Evolutionary conservation across 1,284 basidiomycete species (phyloP).

Genomic region (Rhodotorula sp.): DNA sequence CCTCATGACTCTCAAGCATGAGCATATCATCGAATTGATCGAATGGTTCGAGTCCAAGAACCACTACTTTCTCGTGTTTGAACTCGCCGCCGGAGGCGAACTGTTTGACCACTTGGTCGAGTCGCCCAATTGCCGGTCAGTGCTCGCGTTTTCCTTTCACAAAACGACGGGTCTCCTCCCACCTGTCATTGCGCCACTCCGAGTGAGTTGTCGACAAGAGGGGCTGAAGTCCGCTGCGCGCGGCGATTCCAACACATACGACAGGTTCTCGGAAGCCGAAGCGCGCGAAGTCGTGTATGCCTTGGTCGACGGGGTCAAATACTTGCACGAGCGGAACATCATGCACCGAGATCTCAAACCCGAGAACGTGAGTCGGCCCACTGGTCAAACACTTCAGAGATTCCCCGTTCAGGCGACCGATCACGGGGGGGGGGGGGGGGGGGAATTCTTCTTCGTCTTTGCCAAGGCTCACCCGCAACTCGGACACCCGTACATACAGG

Average conservation of each 20-base stretch:
- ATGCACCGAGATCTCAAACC: constrained; percentile 41
- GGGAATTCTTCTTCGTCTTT: background rate
- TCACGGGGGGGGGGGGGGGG: no score
- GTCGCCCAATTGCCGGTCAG: constrained; percentile 22
- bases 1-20: constrained; percentile 25
- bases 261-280: constrained; percentile 48
- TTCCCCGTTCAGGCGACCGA: no score
- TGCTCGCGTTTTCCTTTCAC: background rate
- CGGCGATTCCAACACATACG: background rate
- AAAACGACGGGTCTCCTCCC: no score
- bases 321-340: constrained; percentile 28
- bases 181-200: no score
- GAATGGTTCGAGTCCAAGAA: constrained; percentile 48
- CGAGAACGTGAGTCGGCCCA: constrained; percentile 30
- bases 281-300: constrained; percentile 42
- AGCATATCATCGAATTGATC: constrained; percentile 25
- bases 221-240: no score
- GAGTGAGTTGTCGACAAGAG: no score
- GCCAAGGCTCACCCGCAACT: background rate
- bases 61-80: constrained; percentile 50
- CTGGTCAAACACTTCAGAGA: no score
- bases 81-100: constrained; percentile 50
- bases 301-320: constrained; percentile 26
- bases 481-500: constrained; percentile 6
- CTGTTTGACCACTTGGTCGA: constrained; percentile 49